These are phyloP conservation scores for Cucurbita pepo DNA, from an alignment of 306 rosid species.

Conservation along the genomic window DNA sequence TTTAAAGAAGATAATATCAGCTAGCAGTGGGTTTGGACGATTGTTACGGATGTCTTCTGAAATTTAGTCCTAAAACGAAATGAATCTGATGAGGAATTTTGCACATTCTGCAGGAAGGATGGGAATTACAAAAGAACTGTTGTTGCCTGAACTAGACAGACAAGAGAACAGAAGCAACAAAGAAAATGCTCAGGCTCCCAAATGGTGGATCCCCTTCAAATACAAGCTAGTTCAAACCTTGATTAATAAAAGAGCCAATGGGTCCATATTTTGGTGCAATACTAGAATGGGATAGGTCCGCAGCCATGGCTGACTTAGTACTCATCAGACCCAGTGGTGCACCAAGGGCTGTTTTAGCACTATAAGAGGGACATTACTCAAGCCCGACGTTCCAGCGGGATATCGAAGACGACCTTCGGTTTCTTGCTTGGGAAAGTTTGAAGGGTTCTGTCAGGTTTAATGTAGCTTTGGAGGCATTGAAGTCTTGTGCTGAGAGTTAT, in stretches of 20 bases:
- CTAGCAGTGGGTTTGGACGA: too few species aligned
- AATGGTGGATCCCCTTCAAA: constrained; percentile 97
- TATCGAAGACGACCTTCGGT: constrained; percentile 75
- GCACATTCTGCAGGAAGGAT: constrained; percentile 46
- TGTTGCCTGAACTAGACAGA: constrained; percentile 78
- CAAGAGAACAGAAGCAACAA: constrained; percentile 52
- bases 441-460: constrained; percentile 80
- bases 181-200: constrained; percentile 60
- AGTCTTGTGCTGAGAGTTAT: constrained; percentile 34
- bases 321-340: constrained; percentile 75
- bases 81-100: not conserved
- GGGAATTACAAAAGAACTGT: constrained; percentile 63
- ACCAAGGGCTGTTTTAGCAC: constrained; percentile 72
- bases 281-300: constrained; percentile 77
- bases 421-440: constrained; percentile 90
- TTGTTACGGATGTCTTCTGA: too few species aligned
- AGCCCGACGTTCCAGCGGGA: constrained; percentile 71
- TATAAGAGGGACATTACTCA: constrained; percentile 84
- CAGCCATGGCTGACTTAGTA: constrained; percentile 50
- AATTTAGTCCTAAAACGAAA: not conserved
- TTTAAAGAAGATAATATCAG: too few species aligned
- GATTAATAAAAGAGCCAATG: constrained; percentile 63
- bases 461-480: constrained; percentile 40
- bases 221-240: constrained; percentile 52
- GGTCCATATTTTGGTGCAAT: constrained; percentile 81